Evolutionary conservation across 371 early-diverging fungal genomes (phyloP), one percentile per base, ranked within the genome.

Genomic region (Rhizopus arrhizus): DNA sequence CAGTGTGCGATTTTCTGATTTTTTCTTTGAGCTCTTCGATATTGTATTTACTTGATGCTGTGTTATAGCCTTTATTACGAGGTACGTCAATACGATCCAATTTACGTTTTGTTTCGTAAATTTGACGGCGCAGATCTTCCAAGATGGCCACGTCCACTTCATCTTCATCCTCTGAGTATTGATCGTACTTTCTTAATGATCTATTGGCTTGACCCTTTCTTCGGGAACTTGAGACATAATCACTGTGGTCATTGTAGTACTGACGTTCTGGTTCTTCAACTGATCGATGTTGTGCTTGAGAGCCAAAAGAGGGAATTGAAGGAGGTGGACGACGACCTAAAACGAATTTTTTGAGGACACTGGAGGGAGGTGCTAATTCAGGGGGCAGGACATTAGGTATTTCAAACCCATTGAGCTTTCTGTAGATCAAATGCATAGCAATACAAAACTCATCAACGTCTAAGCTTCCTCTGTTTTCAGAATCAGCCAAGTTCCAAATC

Each of bases 281-380:
- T 15, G 55, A 34, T 4, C 52, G 55, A 5, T 51, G 51, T 40
- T 67, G 50, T 33, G 22, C 51, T 9, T 36, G 61, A 29, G 55
- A 29, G 33, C 16, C 42, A 32, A 68, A 68, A 2, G 63, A 62
- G 11, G 68, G 68, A 12, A 40, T 41, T 3, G 73, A 61, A 12
- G 70, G 62, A 22, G 72, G 63, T 12, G 63, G 54, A 34, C 73
- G 69, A 22, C 70, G 59, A 9, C 80, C 80, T 28, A 80, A 56
- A 2, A 87, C 74, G 35, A 83, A 81, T 38, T 80, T 79, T 54
- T 85, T 87, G n/a, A 88, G 70, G 9, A 80, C 68, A 54, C 81
- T 81, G 4, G 90, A 85, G 3, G 92, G 91, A 8, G 94, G 93
- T n/a, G 88, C 80, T 33, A 97, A 80, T 49, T 91, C 91, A 4